Conservation (phyloP, 176 grass and related monocot genomes). For the Avena eriantha region DNA sequence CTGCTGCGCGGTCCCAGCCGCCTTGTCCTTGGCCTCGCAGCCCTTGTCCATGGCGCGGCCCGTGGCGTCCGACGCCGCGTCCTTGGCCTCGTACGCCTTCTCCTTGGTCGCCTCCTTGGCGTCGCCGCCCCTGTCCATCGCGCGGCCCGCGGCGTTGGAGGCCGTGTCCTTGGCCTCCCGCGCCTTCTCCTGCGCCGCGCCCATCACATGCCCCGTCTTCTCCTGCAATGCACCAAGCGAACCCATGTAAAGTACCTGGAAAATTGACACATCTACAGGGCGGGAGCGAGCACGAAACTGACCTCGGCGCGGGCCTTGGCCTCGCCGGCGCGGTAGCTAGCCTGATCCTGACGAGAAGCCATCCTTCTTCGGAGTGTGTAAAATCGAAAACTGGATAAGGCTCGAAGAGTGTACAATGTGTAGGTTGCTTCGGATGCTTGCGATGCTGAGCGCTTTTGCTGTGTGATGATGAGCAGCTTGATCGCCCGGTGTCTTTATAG, state of each 20-base stretch:
- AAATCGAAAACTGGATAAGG: not conserved
- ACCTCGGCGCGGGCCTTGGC: slow-evolving; percentile 71
- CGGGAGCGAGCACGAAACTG: not conserved
- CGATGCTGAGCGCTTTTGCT: not conserved
- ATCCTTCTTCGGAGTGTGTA: slow-evolving; percentile 15
- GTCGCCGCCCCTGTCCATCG: slow-evolving; percentile 21
- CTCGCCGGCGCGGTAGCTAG: slow-evolving; percentile 61
- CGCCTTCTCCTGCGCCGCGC: slow-evolving; percentile 45
- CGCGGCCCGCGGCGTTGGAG: slow-evolving; percentile 18
- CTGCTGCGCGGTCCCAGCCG: slow-evolving; percentile 26
- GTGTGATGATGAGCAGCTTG: slow-evolving; percentile 11
- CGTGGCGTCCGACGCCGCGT: slow-evolving; percentile 18
- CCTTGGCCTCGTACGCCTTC: slow-evolving; percentile 42
- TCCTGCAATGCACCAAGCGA: slow-evolving; percentile 13
- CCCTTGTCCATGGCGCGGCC: slow-evolving; percentile 43
- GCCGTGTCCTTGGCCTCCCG: slow-evolving; percentile 38
- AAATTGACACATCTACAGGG: too few relatives aligned
- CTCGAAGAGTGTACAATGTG: not conserved
- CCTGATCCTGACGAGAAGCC: slow-evolving; percentile 61
- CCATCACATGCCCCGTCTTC: slow-evolving; percentile 43
- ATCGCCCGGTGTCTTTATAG: slow-evolving; percentile 10
- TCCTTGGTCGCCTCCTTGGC: slow-evolving; percentile 33
- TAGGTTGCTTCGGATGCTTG: not conserved
- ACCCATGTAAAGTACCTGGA: too few relatives aligned
- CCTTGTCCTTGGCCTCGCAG: slow-evolving; percentile 39